phyloP scores from a whole-genome alignment of 805 yeast species.

The Pichia manshurica region DNA sequence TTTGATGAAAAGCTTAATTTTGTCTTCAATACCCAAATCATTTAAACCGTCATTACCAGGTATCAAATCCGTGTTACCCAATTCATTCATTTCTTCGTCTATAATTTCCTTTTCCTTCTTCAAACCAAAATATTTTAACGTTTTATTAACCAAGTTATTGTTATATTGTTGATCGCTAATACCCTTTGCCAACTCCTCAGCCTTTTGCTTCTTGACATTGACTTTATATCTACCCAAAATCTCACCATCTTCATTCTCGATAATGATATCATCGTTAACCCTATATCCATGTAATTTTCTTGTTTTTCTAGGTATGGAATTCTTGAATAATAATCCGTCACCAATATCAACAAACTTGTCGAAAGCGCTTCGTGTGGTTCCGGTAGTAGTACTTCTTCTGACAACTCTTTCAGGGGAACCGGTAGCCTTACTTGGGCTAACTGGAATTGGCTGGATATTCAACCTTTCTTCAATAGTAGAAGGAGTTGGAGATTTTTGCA shows the following conservation, averaged over 20 bases:
- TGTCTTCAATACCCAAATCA: slow-evolving; percentile 22
- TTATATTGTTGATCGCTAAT: slow-evolving; percentile 8
- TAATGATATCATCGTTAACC: slow-evolving; percentile 67
- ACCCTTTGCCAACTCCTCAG: slow-evolving; percentile 7
- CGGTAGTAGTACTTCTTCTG: not conserved
- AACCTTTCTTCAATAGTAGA: slow-evolving; percentile 8
- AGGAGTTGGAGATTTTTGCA: not conserved
- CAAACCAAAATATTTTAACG: slow-evolving; percentile 26
- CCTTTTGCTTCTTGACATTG: slow-evolving; percentile 36
- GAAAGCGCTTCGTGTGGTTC: slow-evolving; percentile 3
- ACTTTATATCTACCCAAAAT: slow-evolving; percentile 76
- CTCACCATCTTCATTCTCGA: slow-evolving; percentile 92
- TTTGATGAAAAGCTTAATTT: slow-evolving; percentile 21
- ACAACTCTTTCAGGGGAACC: not conserved
- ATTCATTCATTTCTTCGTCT: slow-evolving; percentile 22
- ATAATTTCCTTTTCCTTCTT: slow-evolving; percentile 14
- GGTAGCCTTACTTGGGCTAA: not conserved
- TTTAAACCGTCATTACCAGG: slow-evolving; percentile 15
- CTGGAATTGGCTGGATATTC: not conserved
- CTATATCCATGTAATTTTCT: slow-evolving; percentile 61
- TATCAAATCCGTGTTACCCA: slow-evolving; percentile 17
- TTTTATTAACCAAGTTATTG: slow-evolving; percentile 15
- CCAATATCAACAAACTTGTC: slow-evolving; percentile 10
- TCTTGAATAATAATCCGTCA: slow-evolving; percentile 9
- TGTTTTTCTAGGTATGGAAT: slow-evolving; percentile 11